Conservation (phyloP, 2,329 filamentous ascomycete genomes). For the Stemphylium lycopersici region DNA sequence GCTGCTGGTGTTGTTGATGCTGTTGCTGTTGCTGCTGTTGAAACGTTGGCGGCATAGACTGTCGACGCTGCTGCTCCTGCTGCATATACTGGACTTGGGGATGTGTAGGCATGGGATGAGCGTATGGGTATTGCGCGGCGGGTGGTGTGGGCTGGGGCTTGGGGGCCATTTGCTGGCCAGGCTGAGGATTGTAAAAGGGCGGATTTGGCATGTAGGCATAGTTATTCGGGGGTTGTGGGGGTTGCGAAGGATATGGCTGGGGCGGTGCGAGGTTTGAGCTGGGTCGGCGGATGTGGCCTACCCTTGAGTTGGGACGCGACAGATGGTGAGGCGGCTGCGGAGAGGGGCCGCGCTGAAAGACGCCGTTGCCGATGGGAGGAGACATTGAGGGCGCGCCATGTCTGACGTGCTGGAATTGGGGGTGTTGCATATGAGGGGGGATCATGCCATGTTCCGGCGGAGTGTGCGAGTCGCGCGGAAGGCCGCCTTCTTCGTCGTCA, state of each 20-base stretch:
- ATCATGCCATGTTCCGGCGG: conserved; percentile 67
- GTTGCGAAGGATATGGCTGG: conserved; percentile 65
- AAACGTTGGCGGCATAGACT: conserved; percentile 75
- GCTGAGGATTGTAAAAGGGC: conserved; percentile 78
- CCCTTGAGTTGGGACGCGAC: conserved; percentile 80
- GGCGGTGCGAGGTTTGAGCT: conserved; percentile 75
- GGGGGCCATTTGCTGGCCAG: conserved; percentile 56
- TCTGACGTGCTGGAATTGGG: conserved; percentile 77
- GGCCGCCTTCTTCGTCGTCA: conserved; percentile 73
- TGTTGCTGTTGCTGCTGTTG: conserved; percentile 64
- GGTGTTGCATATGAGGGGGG: conserved; percentile 56
- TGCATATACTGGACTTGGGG: conserved; percentile 70
- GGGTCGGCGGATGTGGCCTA: conserved; percentile 71
- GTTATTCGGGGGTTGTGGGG: conserved; percentile 68
- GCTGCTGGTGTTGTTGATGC: conserved; percentile 71
- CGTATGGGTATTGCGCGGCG: conserved; percentile 53
- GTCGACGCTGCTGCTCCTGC: conserved; percentile 76
- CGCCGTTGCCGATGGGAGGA: conserved; percentile 79
- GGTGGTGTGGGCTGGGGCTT: conserved; percentile 47
- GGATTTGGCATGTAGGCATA: conserved; percentile 87
- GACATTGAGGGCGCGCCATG: conserved; percentile 85
- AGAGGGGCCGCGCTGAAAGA: conserved; percentile 77
- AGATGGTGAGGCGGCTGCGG: conserved; percentile 74
- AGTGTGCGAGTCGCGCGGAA: conserved; percentile 69
- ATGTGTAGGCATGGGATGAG: conserved; percentile 53